These are phyloP conservation scores for Erythrophleum ivorense DNA, from an alignment of 331 rosid genomes.

Conservation along the genomic window DNA sequence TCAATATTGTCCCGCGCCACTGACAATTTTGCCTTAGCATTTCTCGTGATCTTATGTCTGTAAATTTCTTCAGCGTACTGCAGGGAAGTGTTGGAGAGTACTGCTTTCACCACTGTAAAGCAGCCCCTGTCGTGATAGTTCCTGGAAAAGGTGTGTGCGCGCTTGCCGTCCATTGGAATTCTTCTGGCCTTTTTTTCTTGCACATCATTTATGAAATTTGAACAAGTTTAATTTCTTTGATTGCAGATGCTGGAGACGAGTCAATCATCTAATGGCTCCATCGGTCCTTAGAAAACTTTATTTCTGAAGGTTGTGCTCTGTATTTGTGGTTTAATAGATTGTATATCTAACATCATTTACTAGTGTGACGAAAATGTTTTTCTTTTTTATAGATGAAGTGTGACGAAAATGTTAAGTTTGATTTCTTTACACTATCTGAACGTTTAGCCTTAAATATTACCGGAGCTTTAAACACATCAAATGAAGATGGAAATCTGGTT, in stretches of 20 bases:
- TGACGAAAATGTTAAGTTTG: conserved; percentile 11
- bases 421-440: too few relatives aligned
- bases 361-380: conserved; percentile 22
- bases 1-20: too few relatives aligned
- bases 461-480: background rate
- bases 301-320: conserved; percentile 30
- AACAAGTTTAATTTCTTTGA: conserved; percentile 23
- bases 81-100: conserved; percentile 90
- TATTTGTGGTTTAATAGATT: conserved; percentile 27
- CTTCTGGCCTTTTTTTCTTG: background rate
- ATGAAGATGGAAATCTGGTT: background rate
- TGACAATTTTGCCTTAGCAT: background rate
- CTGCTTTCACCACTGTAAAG: conserved; percentile 80
- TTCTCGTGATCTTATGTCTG: conserved; percentile 10
- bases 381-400: too few relatives aligned
- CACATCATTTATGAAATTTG: background rate
- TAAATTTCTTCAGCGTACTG: conserved; percentile 60
- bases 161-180: background rate
- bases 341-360: background rate
- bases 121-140: conserved; percentile 83
- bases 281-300: background rate
- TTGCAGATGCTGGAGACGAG: conserved; percentile 75
- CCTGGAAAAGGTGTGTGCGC: conserved; percentile 71
- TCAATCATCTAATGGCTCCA: conserved; percentile 51
- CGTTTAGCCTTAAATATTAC: too few relatives aligned